A percentile compares a stretch with the other conserved stretches of the same genome.
Conservation (phyloP, 2,329 filamentous ascomycete species). For the Nemania sp. region DNA sequence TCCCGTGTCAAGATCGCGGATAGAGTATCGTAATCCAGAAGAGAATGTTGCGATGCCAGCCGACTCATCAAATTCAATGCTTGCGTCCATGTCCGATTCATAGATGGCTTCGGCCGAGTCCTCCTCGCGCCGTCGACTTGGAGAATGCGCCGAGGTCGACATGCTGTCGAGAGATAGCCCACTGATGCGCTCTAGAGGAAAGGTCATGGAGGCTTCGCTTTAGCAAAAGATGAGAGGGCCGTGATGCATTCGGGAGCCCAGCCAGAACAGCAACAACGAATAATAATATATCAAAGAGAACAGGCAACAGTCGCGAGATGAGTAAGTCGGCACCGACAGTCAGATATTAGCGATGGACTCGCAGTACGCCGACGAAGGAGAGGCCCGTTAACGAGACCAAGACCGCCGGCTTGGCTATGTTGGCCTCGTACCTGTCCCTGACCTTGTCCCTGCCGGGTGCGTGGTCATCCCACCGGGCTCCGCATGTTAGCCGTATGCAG, state of each 20-base stretch:
- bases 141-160: constrained; percentile 41
- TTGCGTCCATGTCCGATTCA: constrained; percentile 34
- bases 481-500: not conserved
- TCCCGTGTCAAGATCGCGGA: constrained; percentile 39
- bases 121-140: constrained; percentile 36
- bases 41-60: constrained; percentile 42
- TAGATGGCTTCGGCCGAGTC: constrained; percentile 25
- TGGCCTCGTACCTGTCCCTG: constrained; percentile 30
- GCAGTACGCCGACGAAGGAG: constrained; percentile 24
- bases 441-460: constrained; percentile 17
- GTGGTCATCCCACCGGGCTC: constrained; percentile 19
- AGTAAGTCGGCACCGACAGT: constrained; percentile 12
- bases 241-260: too few relatives aligned
- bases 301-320: constrained; percentile 16
- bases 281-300: constrained; percentile 36
- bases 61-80: constrained; percentile 42
- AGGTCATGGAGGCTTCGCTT: constrained; percentile 43
- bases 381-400: constrained; percentile 32
- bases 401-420: constrained; percentile 32
- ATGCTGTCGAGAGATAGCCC: constrained; percentile 48
- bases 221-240: constrained; percentile 24
- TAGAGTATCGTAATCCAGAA: constrained; percentile 41
- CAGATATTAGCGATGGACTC: constrained; percentile 4
- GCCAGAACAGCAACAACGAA: too few relatives aligned
- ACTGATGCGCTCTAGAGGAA: constrained; percentile 42